Conservation (phyloP, 2,329 filamentous ascomycete species). For the Alternaria dauci region DNA sequence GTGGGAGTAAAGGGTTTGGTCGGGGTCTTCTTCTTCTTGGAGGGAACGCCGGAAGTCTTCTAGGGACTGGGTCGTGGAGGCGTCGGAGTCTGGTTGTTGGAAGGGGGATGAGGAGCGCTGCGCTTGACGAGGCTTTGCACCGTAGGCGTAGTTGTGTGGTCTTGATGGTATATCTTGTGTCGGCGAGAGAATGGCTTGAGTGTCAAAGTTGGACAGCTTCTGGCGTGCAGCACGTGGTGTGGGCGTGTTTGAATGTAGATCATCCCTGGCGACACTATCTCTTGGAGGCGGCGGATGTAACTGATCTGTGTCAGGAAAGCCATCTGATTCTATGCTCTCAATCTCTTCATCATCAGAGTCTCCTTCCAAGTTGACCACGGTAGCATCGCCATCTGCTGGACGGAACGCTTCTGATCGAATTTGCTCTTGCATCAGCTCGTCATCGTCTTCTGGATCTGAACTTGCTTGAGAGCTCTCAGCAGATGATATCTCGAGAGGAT, state of each 20-base stretch:
- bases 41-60: conserved; percentile 47
- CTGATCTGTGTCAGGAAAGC: conserved; percentile 8
- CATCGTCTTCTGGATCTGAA: background rate
- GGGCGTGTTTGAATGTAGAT: conserved; percentile 35
- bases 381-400: background rate
- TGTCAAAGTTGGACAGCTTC: conserved; percentile 36
- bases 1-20: conserved; percentile 9
- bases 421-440: background rate
- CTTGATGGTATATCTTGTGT: conserved; percentile 24
- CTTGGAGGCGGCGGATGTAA: background rate
- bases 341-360: conserved; percentile 6
- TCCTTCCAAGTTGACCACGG: conserved; percentile 7
- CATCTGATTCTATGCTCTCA: conserved; percentile 28
- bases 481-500: conserved; percentile 37
- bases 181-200: conserved; percentile 48
- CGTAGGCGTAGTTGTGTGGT: conserved; percentile 16
- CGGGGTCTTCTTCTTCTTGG: conserved; percentile 17
- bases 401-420: conserved; percentile 9
- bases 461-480: conserved; percentile 18
- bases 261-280: conserved; percentile 9
- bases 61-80: conserved; percentile 44
- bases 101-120: conserved; percentile 18
- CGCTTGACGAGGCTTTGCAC: conserved; percentile 3
- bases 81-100: conserved; percentile 31
- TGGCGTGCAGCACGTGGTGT: conserved; percentile 40